Evolutionary conservation across 2,329 filamentous ascomycete species (phyloP).

Genomic region (Talaromyces rugulosus): DNA sequence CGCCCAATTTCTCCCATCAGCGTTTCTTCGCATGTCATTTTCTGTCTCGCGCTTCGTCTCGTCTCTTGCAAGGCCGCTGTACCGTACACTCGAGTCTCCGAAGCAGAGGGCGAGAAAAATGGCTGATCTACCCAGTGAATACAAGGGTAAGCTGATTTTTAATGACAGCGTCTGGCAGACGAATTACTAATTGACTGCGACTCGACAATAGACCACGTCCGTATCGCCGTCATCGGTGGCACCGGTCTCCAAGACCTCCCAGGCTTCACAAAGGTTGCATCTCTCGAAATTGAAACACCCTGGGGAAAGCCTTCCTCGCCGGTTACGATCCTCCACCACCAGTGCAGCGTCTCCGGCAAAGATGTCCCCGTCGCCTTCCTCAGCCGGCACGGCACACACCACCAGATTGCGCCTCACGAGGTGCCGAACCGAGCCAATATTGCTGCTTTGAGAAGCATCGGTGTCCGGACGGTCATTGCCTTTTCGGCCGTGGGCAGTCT

Average conservation of each 20-base stretch:
- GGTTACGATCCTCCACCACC: slow-evolving; percentile 85
- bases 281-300: slow-evolving; percentile 71
- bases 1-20: slow-evolving; percentile 17
- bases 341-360: slow-evolving; percentile 62
- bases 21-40: slow-evolving; percentile 14
- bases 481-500: slow-evolving; percentile 93
- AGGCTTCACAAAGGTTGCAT: slow-evolving; percentile 79
- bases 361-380: slow-evolving; percentile 77
- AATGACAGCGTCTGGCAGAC: neutral
- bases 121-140: slow-evolving; percentile 54
- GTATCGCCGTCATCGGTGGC: slow-evolving; percentile 87
- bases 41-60: slow-evolving; percentile 4
- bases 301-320: slow-evolving; percentile 77
- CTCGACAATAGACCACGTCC: slow-evolving; percentile 51
- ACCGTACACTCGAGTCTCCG: slow-evolving; percentile 27
- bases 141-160: slow-evolving; percentile 49
- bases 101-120: slow-evolving; percentile 39
- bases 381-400: slow-evolving; percentile 82
- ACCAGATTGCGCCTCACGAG: slow-evolving; percentile 89
- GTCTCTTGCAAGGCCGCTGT: slow-evolving; percentile 15
- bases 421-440: slow-evolving; percentile 95
- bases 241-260: slow-evolving; percentile 87
- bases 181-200: neutral
- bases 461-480: slow-evolving; percentile 85
- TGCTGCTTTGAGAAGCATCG: slow-evolving; percentile 86